Evolutionary conservation across 768 basidiomycete genomes (phyloP), one percentile per base, ranked within the genome.

Genomic region (Suillus discolor): DNA sequence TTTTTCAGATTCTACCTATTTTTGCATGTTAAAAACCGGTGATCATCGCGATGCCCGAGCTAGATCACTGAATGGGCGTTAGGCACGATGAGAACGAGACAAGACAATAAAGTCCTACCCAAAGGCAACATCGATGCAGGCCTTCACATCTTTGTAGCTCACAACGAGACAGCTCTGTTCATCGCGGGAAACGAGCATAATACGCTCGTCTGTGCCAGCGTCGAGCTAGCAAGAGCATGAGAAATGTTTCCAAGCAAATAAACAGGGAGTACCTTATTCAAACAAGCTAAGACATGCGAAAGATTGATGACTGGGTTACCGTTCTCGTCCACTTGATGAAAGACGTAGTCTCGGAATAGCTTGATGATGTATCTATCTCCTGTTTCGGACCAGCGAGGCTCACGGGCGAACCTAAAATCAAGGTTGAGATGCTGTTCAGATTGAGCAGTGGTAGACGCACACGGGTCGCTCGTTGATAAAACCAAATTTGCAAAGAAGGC

Each of bases 401-500:
- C 97, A 49, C 92, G 90, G n/a, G 96, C 91, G 71, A 97, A 97
- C 71, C 95, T 96, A 25, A 53, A n/a, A n/a, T 3, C 41, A 63
- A 55, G n/a, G 7, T 5, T 71, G 36, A 68, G 63, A 62, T 6
- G 11, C 39, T 34, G 45, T 23, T 49, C 11, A 16, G 20, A 23
- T 18, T 13, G 23, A 49, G n/a, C 3, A 45, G 11, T 47, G 28
- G 63, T 42, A 20, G 7, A 85, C 93, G 63, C 74, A 98, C 95
- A 99, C 97, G 3, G 97, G 97, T n/a, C 97, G 85, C 74, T 99
- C 97, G 75, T 99, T 99, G 80, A 99, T 98, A 78, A 99, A 99
- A 0, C 95, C 95, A 71, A 99, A 90, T 79, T 99, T 99, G 76
- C 89, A 89, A 66, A 99, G 80, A 60, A 99, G 78, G 57, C 97